Percentiles rank a stretch among this genome's conserved stretches.
phyloP scores from a whole-genome alignment of 306 rosid genomes.

The Urtica urens region DNA sequence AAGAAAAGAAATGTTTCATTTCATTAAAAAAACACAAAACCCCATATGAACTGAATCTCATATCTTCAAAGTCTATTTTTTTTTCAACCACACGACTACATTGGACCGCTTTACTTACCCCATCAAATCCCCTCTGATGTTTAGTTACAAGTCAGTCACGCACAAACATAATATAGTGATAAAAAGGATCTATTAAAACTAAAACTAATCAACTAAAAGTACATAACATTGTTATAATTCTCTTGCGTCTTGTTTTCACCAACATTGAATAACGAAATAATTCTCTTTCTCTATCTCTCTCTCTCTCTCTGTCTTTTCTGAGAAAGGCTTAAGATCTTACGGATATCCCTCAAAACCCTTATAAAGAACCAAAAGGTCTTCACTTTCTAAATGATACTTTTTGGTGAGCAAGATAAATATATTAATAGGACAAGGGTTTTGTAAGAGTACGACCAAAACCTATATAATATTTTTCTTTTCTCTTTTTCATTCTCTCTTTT shows the following conservation, averaged over 20 bases:
- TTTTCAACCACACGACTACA: constrained; percentile 23
- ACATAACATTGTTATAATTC: constrained; percentile 28
- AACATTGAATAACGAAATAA: constrained; percentile 18
- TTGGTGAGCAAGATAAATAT: neutral
- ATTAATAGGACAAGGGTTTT: constrained; percentile 16
- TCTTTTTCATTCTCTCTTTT: neutral
- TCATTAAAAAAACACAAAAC: constrained; percentile 33
- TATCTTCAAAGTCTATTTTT: constrained; percentile 1
- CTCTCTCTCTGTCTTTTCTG: neutral
- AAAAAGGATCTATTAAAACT: constrained; percentile 6
- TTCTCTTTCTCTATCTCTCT: constrained; percentile 21
- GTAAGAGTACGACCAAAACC: constrained; percentile 10
- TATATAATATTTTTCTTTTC: constrained; percentile 7
- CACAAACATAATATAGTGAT: neutral
- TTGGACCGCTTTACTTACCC: constrained; percentile 34
- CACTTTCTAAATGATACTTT: constrained; percentile 7
- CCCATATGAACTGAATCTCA: constrained; percentile 21
- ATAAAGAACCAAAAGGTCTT: constrained; percentile 27
- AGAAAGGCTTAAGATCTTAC: constrained; percentile 10
- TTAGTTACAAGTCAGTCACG: constrained; percentile 41
- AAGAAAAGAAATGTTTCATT: constrained; percentile 28
- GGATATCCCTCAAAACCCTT: constrained; percentile 6
- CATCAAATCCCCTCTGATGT: constrained; percentile 76
- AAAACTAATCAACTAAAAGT: constrained; percentile 21
- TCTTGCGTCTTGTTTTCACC: constrained; percentile 54